phyloP scores from a whole-genome alignment of 1,284 basidiomycete species.

The Sporisorium sorghi region DNA sequence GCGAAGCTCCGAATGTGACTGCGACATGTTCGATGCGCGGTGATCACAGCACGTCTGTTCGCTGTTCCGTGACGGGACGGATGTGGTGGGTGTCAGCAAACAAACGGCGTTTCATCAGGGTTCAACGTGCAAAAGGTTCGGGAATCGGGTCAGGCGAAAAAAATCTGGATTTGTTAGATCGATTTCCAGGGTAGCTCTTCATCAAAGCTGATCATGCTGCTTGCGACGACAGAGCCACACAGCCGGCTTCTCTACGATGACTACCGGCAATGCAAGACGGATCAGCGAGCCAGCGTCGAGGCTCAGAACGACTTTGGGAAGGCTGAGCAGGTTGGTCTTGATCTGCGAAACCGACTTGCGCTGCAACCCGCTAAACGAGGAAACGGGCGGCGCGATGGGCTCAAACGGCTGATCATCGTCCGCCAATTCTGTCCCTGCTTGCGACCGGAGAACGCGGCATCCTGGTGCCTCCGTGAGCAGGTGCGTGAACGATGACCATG shows the following conservation, averaged over 20 bases:
- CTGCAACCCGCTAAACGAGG: constrained; percentile 24
- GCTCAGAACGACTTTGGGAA: not conserved
- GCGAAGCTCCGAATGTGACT: constrained; percentile 52
- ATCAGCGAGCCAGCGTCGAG: not conserved
- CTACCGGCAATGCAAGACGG: constrained; percentile 22
- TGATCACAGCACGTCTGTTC: not conserved
- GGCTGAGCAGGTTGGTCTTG: constrained; percentile 12
- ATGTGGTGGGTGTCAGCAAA: not conserved
- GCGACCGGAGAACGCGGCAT: constrained; percentile 24
- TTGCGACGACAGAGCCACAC: constrained; percentile 44
- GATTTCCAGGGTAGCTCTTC: not conserved
- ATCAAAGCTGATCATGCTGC: not conserved
- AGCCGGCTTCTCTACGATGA: constrained; percentile 26
- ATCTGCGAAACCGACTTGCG: constrained; percentile 24
- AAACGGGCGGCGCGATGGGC: constrained; percentile 15
- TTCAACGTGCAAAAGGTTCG: not conserved
- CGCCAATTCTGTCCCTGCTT: constrained; percentile 4
- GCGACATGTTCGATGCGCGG: constrained; percentile 31
- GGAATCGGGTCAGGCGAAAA: constrained; percentile 4
- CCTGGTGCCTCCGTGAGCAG: constrained; percentile 39
- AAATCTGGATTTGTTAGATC: not conserved
- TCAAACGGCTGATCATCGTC: constrained; percentile 38
- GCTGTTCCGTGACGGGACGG: not conserved
- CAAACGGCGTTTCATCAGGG: not conserved
- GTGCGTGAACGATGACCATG: constrained; percentile 46